Base-by-base conservation (phyloP, 78 protist genomes). In the Ministeria vibrans region DNA sequence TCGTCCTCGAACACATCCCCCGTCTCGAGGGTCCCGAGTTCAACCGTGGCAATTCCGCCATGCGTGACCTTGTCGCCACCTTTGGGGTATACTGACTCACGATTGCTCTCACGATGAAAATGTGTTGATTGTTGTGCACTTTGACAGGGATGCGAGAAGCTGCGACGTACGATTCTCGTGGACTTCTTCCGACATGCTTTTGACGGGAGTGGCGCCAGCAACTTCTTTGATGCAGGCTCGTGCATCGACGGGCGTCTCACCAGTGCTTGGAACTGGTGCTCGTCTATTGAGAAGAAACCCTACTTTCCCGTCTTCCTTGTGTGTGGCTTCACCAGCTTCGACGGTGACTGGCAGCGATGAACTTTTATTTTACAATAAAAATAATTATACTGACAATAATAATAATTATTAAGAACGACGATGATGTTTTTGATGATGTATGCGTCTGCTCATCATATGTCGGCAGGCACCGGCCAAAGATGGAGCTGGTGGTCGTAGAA, bases 181-280 rank as follows among this genome's bases (percentile, higher is more conserved):
- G 97, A 96, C 85, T 94, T 96, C 75, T 96, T 92, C 93, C 82
- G 89, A 11, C 83, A 62, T 30, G 99, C 88, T n/a, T 95, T 95
- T 70, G 98, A 88, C 34, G 92, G 92, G 25, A 2, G 49, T 25
- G 82, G 82, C 32, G 82, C 82, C 42, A 45, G 86, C 83, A 93
- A 93, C 88, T 92, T 90, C 44, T 93, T 78, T 78, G 95, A 92
- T 80, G 97, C 97, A 6, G 99, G 99, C n/a, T 81, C 89, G 18
- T 94, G 97, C 84, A 89, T 94, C 20, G 97, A 94, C 77, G 98
- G 98, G 39, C 88, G 98, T 23, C 87, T 95, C 45, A 95, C 98
- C 11, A 83, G 91, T 18, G 91, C 95, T 23, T 95, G 98, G 98
- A 93, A 95, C 53, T 95, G 98, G 98, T 95, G 96, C 66, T 51